Evolutionary conservation across 179 eudicot species (phyloP).

Genomic region (Patellifolia procumbens): DNA sequence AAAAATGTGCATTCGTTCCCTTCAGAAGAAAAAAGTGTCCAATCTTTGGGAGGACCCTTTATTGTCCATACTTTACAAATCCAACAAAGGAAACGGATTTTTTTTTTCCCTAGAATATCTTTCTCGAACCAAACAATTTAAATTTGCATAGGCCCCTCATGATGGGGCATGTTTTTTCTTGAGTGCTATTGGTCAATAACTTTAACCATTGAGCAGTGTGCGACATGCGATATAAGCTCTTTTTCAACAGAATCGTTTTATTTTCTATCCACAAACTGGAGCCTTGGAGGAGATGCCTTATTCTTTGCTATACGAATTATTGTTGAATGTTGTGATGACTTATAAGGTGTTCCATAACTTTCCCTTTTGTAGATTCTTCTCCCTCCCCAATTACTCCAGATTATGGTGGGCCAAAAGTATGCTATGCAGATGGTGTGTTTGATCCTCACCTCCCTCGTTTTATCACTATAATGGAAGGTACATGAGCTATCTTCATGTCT

Average conservation of each 20-base stretch:
- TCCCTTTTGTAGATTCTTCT: conserved; percentile 47
- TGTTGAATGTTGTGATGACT: not conserved
- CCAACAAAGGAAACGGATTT: no score
- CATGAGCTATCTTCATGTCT: not conserved
- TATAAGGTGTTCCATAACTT: conserved; percentile 4
- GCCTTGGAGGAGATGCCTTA: not conserved
- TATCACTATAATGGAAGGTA: conserved; percentile 88
- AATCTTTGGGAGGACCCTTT: no score
- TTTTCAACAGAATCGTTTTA: not conserved
- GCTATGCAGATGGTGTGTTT: conserved; percentile 95
- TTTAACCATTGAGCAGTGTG: not conserved
- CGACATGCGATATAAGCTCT: not conserved
- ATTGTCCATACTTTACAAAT: no score
- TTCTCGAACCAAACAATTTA: no score
- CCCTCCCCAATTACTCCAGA: conserved; percentile 87
- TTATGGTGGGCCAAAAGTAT: conserved; percentile 68
- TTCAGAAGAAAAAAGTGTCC: no score
- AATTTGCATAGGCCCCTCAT: not conserved
- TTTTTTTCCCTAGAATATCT: no score
- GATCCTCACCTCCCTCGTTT: conserved; percentile 72
- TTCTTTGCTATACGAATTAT: not conserved
- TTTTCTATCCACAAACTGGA: not conserved
- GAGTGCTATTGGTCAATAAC: not conserved
- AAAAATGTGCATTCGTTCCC: no score
- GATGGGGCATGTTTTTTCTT: not conserved